phyloP scores from a whole-genome alignment of 2,329 filamentous ascomycete species.

The Fusarium protoensiforme region DNA sequence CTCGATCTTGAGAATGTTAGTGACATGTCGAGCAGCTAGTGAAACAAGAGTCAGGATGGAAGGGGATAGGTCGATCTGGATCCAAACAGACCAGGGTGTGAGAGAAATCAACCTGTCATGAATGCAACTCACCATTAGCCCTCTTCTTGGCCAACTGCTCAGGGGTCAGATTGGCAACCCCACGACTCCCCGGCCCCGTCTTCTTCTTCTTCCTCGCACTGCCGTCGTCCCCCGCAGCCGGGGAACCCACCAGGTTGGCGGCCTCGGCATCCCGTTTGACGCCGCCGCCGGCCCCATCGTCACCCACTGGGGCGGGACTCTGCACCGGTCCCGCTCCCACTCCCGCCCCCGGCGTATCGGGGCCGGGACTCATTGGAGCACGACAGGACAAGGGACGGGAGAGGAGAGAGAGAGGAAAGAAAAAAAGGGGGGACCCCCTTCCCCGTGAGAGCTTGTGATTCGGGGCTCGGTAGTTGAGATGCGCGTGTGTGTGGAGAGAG shows the following conservation, averaged over 20 bases:
- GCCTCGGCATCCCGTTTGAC: slow-evolving; percentile 39
- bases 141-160: slow-evolving; percentile 79
- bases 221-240: slow-evolving; percentile 33
- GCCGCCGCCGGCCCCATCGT: slow-evolving; percentile 8
- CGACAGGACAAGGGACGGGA: background rate
- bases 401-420: background rate
- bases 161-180: slow-evolving; percentile 73
- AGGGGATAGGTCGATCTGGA: background rate
- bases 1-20: slow-evolving; percentile 69
- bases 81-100: background rate
- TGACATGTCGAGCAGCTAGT: slow-evolving; percentile 10
- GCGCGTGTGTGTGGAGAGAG: slow-evolving; percentile 7
- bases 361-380: slow-evolving; percentile 38
- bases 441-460: slow-evolving; percentile 24
- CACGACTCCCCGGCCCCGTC: slow-evolving; percentile 56
- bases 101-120: background rate
- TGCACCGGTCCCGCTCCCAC: slow-evolving; percentile 26
- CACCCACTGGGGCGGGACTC: slow-evolving; percentile 21
- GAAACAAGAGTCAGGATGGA: background rate
- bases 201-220: slow-evolving; percentile 58
- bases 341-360: slow-evolving; percentile 22
- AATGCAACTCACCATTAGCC: slow-evolving; percentile 61
- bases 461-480: slow-evolving; percentile 13
- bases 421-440: background rate
- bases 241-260: slow-evolving; percentile 22